Evolutionary conservation across 495 filamentous ascomycete species (phyloP).

Genomic region (Jackrogersella multiformis): DNA sequence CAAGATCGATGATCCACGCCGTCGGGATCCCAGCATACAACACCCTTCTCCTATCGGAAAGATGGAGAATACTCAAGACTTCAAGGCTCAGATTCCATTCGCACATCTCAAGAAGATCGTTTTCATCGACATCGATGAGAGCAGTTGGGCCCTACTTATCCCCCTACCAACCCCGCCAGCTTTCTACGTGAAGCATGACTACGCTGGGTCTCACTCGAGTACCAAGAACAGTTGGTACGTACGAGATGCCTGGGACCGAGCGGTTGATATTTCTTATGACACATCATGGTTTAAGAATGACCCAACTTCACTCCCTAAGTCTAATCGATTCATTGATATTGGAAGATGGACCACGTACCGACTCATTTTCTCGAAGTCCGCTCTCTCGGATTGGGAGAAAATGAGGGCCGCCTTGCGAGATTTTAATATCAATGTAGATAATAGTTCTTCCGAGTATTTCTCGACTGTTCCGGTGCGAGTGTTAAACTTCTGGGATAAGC

Average conservation of each 20-base stretch:
- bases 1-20: conserved; percentile 51
- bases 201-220: conserved; percentile 55
- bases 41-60: conserved; percentile 31
- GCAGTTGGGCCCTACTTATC: conserved; percentile 61
- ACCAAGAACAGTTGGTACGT: conserved; percentile 68
- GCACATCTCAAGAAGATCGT: conserved; percentile 66
- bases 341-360: conserved; percentile 79
- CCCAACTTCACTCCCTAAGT: conserved; percentile 65
- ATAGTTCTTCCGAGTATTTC: conserved; percentile 45
- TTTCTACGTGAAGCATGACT: conserved; percentile 64
- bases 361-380: conserved; percentile 57
- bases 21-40: conserved; percentile 22
- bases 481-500: conserved; percentile 64
- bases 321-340: conserved; percentile 73
- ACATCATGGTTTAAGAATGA: conserved; percentile 47
- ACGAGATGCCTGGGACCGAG: conserved; percentile 76
- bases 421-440: conserved; percentile 71
- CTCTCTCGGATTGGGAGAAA: conserved; percentile 45
- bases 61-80: conserved; percentile 42
- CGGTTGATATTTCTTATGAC: conserved; percentile 72
- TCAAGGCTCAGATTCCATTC: conserved; percentile 70
- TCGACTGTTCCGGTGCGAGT: conserved; percentile 20
- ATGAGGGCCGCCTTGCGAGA: conserved; percentile 70
- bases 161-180: conserved; percentile 70
- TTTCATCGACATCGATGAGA: conserved; percentile 49